phyloP scores from a whole-genome alignment of 2,329 filamentous ascomycete species.

The Lasiodiplodia sp. region DNA sequence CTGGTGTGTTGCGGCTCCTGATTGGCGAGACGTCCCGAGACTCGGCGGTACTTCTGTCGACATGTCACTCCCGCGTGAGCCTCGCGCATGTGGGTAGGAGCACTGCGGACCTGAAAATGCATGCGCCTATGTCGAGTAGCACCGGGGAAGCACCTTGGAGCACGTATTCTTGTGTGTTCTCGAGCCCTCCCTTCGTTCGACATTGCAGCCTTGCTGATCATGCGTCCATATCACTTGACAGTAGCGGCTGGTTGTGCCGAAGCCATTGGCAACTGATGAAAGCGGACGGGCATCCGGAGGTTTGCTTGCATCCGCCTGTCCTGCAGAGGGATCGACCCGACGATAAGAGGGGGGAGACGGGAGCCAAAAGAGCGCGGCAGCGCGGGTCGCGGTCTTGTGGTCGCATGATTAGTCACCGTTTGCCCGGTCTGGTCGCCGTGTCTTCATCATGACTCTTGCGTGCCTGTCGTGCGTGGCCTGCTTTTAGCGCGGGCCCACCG shows the following conservation, averaged over 20 bases:
- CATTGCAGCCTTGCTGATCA: neutral
- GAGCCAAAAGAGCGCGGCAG: neutral
- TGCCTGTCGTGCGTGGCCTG: neutral
- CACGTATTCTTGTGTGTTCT: neutral
- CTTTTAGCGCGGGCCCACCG: neutral
- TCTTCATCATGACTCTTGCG: neutral
- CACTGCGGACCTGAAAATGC: neutral
- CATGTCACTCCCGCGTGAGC: neutral
- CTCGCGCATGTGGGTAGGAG: neutral
- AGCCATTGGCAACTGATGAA: neutral
- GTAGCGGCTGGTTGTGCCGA: neutral
- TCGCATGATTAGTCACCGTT: neutral
- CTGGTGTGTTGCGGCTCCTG: neutral
- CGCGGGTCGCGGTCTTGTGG: neutral
- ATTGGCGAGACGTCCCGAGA: neutral
- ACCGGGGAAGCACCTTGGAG: constrained; percentile 15
- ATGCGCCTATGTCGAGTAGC: neutral
- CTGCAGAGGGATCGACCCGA: neutral
- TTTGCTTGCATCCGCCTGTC: neutral
- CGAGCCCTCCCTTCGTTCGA: neutral
- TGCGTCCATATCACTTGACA: neutral
- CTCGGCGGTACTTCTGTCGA: neutral
- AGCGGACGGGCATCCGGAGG: neutral
- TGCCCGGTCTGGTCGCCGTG: neutral
- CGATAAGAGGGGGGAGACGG: neutral